Evolutionary conservation across 345 rosid genomes (phyloP), one percentile per base, ranked within the genome.

Genomic region (Euclidium syriacum): DNA sequence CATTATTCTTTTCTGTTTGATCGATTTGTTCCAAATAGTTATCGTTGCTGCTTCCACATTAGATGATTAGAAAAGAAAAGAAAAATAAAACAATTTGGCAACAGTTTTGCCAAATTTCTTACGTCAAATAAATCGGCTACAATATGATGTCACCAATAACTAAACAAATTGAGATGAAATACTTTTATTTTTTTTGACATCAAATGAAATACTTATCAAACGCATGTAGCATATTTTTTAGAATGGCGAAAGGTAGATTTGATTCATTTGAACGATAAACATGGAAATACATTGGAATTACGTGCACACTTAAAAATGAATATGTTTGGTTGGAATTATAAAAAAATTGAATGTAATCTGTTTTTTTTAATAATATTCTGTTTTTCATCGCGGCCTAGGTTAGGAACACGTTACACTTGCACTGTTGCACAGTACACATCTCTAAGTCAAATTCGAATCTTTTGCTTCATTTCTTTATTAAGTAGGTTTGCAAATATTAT

Each of bases 231-330:
- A n/a, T 30, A 41, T 23, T 22, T 49, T 23, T 20, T 27, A 32
- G 19, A 34, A 33, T 35, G 34, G 34, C 9, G 54, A 60, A 68
- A 42, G 4, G 30, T 61, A 52, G n/a, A 18, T 43, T 16, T 43
- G 4, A 61, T 17, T 12, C 11, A 22, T 47, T n/a, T n/a, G 18
- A 8, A 17, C 26, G 5, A 25, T 27, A 44, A 26, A 43, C 6
- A 44, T 41, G 30, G 10, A 18, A 18, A 19, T 42, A 27, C 4
- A 44, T 47, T 48, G 58, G 51, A 55, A 48, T 70, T 55, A 54
- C 74, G 70, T 71, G 70, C 75, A 71, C 69, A 63, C 53, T 46
- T 53, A 38, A 18, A 68, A 62, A 23, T 63, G 32, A 39, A 46
- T n/a, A n/a, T 22, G 23, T 70, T 47, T 27, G 74, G 69, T 54